phyloP scores from a whole-genome alignment of 2,329 filamentous ascomycete genomes.

The Arachnomyces sp. region DNA sequence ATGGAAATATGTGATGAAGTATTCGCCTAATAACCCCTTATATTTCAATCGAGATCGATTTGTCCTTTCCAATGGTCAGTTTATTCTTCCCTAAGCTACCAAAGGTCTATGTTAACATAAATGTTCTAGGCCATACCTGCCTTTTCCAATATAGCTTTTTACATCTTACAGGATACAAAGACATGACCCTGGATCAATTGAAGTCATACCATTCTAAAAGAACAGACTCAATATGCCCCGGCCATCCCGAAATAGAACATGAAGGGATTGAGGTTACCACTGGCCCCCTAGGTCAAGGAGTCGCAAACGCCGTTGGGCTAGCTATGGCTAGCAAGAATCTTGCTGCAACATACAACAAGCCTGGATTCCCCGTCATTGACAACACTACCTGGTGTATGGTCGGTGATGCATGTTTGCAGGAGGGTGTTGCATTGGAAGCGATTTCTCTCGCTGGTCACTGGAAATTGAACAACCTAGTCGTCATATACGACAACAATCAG shows the following conservation, averaged over 20 bases:
- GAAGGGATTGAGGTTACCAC: constrained; percentile 51
- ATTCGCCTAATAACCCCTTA: constrained; percentile 45
- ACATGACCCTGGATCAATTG: constrained; percentile 50
- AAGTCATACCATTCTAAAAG: constrained; percentile 46
- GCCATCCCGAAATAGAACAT: constrained; percentile 44
- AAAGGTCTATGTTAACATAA: background rate
- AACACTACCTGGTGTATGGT: constrained; percentile 49
- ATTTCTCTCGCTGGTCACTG: constrained; percentile 50
- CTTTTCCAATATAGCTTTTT: constrained; percentile 49
- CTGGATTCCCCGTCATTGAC: constrained; percentile 38
- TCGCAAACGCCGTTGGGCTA: constrained; percentile 52
- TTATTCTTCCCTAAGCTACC: background rate
- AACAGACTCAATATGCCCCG: constrained; percentile 45
- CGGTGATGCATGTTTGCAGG: constrained; percentile 52
- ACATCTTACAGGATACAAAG: constrained; percentile 46
- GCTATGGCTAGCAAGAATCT: constrained; percentile 51
- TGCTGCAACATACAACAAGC: constrained; percentile 44
- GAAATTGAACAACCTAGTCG: constrained; percentile 47
- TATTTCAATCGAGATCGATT: constrained; percentile 58
- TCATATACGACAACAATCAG: constrained; percentile 56
- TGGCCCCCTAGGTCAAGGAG: constrained; percentile 49
- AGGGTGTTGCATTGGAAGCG: constrained; percentile 51
- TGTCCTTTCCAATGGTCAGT: constrained; percentile 49
- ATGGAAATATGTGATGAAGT: constrained; percentile 56
- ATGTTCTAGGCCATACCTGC: constrained; percentile 40